Conservation (phyloP, 2,329 filamentous ascomycete genomes). For the Calonectria leucothoes region DNA sequence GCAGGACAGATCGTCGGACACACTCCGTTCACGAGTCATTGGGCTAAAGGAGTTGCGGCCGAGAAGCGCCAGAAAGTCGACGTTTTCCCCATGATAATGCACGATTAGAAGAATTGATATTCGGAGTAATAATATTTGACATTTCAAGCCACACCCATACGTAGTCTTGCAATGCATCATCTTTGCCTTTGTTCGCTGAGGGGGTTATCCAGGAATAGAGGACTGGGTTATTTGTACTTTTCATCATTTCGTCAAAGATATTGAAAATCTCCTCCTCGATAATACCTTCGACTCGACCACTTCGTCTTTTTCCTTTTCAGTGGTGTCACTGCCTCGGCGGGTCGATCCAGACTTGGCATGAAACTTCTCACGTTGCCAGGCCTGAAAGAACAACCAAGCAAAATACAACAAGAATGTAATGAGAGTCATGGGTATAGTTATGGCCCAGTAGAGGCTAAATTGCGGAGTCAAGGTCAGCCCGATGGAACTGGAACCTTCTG, state of each 20-base stretch:
- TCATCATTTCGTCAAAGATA: not conserved
- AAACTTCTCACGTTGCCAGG: constrained; percentile 30
- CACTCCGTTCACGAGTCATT: not conserved
- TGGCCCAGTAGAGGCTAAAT: constrained; percentile 54
- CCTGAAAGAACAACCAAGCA: constrained; percentile 47
- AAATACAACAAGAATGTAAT: constrained; percentile 50
- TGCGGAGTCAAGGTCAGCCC: constrained; percentile 47
- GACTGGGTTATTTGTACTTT: not conserved
- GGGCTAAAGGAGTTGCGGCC: not conserved
- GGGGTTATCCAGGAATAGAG: not conserved
- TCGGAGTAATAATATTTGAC: not conserved
- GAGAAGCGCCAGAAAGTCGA: not conserved
- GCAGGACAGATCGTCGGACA: not conserved
- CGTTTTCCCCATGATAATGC: not conserved
- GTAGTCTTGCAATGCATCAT: too few species aligned
- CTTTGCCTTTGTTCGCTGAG: not conserved
- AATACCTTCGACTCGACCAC: constrained; percentile 3
- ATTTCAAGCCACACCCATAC: not conserved
- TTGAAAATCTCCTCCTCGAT: constrained; percentile 4
- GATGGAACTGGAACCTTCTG: constrained; percentile 40
- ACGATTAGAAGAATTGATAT: not conserved
- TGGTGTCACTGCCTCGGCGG: not conserved
- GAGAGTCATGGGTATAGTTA: constrained; percentile 53
- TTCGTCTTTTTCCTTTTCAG: not conserved
- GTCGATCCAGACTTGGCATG: not conserved